These are phyloP conservation scores for Ramichloridium luteum DNA, from an alignment of 2,329 filamentous ascomycete genomes.

Conservation along the genomic window DNA sequence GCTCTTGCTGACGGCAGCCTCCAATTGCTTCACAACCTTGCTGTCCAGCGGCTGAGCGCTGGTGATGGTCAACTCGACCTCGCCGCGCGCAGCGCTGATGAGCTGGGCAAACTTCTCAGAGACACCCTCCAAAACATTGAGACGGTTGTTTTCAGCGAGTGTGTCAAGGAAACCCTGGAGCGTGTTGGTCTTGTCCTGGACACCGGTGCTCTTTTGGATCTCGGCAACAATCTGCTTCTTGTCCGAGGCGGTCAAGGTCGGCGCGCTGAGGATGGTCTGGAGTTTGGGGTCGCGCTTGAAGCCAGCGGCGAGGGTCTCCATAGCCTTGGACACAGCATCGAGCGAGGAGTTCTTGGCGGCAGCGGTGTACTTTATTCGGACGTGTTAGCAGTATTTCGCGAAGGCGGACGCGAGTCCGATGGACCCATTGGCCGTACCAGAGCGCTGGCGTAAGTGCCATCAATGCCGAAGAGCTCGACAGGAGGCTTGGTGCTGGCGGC, in stretches of 20 bases:
- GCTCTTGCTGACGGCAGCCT: constrained; percentile 80
- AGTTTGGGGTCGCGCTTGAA: constrained; percentile 80
- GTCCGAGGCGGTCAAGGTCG: constrained; percentile 65
- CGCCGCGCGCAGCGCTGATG: constrained; percentile 79
- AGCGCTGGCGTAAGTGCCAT: constrained; percentile 96
- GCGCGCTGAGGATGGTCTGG: constrained; percentile 58
- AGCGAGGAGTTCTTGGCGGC: constrained; percentile 77
- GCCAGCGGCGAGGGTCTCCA: constrained; percentile 57
- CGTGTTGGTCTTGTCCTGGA: constrained; percentile 58
- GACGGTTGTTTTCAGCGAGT: constrained; percentile 91
- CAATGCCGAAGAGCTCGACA: constrained; percentile 83
- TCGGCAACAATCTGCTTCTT: constrained; percentile 79
- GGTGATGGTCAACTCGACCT: constrained; percentile 86
- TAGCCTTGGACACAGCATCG: constrained; percentile 71
- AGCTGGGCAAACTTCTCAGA: constrained; percentile 76
- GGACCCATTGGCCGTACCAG: constrained; percentile 55
- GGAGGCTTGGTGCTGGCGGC: constrained; percentile 63
- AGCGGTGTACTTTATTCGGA: constrained; percentile 67
- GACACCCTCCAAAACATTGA: constrained; percentile 69
- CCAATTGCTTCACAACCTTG: constrained; percentile 74
- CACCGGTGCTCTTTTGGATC: constrained; percentile 70
- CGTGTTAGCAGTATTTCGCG: constrained; percentile 3
- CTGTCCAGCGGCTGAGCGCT: constrained; percentile 81
- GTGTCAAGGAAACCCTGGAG: constrained; percentile 88
- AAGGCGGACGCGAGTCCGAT: background rate